Base-by-base conservation (phyloP, 495 filamentous ascomycete species). In the Friedmanniomyces simplex region DNA sequence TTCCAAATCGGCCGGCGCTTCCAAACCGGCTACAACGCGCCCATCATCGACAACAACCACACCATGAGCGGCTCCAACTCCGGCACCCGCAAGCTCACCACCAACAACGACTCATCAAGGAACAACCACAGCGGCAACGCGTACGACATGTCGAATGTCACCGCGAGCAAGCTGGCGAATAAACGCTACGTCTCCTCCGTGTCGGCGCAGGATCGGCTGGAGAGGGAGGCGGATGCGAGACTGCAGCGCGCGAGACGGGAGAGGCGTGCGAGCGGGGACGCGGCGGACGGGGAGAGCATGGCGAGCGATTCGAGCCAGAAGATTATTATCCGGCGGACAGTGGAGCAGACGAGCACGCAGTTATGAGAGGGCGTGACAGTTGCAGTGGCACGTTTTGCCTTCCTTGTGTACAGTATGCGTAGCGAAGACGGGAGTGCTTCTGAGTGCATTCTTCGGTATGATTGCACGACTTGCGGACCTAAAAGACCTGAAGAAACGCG, bases 1-100 rank as follows among this genome's bases (percentile, higher is more conserved):
- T 64, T 74, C 75, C 0, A 48, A 48, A 48, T 48, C 22, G 45
- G 45, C 22, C 45, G 45, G 8, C 45, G 22, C n/a, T 48, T 48
- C 22, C n/a, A 48, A 48, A 48, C 45, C 11, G 45, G 45, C 45
- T 48, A 48, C 45, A 48, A 48, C 45, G 45, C 22, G 10, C 45
- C 45, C 45, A 48, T 48, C 7, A 48, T 48, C 8, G 45, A 48
- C 22, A n/a, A 8, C n/a, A 10, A 8, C 8, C 45, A 48, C 45
- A 48, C 45, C n/a, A 48, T 48, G 45, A 8, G 7, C 45, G 45
- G 45, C n/a, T 48, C 45, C 45, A 25, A 25, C 34, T 37, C 34
- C 8, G 45, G 8, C 18, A 48, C 45, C 7, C 45, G 22, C n/a
- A n/a, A n/a, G n/a, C n/a, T n/a, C n/a, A n/a, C n/a, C n/a, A 48